Percentiles rank a stretch among this genome's conserved stretches.
phyloP scores from a whole-genome alignment of 2,329 filamentous ascomycete species.

The Biscogniauxia mediterranea region DNA sequence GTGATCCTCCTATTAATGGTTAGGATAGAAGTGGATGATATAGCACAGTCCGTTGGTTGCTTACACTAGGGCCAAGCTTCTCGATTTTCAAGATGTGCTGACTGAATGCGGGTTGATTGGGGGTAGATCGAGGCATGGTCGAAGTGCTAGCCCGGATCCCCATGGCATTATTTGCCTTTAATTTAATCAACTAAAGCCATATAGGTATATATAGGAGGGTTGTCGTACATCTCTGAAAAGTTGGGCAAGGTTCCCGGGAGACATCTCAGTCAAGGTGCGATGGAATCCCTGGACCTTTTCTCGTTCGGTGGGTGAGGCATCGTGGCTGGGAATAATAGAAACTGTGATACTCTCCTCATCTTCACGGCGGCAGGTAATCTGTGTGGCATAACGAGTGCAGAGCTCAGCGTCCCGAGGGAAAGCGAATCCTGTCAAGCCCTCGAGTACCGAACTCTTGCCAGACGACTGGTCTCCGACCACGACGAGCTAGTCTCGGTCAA shows the following conservation, averaged over 20 bases:
- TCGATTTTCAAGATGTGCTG: conserved; percentile 45
- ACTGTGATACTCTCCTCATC: conserved; percentile 35
- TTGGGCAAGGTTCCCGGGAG: conserved; percentile 31
- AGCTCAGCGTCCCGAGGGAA: conserved; percentile 45
- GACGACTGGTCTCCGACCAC: conserved; percentile 84
- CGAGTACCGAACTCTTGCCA: conserved; percentile 81
- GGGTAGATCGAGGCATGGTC: conserved; percentile 1
- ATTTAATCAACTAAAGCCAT: conserved; percentile 4
- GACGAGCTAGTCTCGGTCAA: conserved; percentile 59
- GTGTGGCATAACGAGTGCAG: conserved; percentile 49
- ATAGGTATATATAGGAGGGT: neutral
- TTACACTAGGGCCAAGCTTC: conserved; percentile 43
- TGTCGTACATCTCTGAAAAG: conserved; percentile 41
- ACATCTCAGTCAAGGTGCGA: conserved; percentile 24
- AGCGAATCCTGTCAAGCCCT: conserved; percentile 55
- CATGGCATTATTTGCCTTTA: conserved; percentile 44
- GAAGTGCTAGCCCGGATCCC: conserved; percentile 35
- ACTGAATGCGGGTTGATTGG: conserved; percentile 39
- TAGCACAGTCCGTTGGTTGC: neutral
- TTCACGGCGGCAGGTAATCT: conserved; percentile 45
- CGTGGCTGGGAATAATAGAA: conserved; percentile 39
- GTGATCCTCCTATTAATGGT: conserved; percentile 37
- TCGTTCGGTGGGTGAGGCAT: conserved; percentile 20
- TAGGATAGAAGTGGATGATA: neutral
- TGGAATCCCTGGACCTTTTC: conserved; percentile 30